Base-by-base conservation (phyloP, 2,329 filamentous ascomycete species). In the Fusarium tuaranense region DNA sequence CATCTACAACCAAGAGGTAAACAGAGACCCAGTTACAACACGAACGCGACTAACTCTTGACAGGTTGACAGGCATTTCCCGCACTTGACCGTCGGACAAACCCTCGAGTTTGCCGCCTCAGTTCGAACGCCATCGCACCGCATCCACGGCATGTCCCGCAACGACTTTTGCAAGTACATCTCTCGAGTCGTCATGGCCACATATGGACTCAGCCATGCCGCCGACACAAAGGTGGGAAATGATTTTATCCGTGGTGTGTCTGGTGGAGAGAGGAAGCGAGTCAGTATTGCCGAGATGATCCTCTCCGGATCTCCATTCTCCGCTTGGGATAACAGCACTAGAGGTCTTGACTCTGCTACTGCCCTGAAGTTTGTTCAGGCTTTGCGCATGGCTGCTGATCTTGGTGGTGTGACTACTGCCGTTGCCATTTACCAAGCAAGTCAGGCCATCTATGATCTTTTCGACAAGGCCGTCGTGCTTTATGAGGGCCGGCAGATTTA, bases 401-500 rank as follows among this genome's bases (percentile, higher is more conserved):
- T 94, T 74, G 87, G 88, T 1, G 84, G 88, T 16, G 88, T 88
- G 1, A 88, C 92, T 1, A 90, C 91, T 1, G 85, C 89, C 1
- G 91, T 95, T 4, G 91, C 93, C 12, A 89, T 95, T 10, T 94
- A 94, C 71, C 93, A 95, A 78, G 92, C 93, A 8, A 90, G 89
- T 20, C 91, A 93, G 77, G 84, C 88, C 44, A 92, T 92, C 38
- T 94, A 93, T 78, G 91, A 94, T 39, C 83, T 91, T 18, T 95
- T 96, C 76, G 93, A 96, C 83, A 95, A 95, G 80, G 90, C 89
- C 0, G 87, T 91, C 0, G 92, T 96, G 0, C 84, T 95, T 0
- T 95, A 95, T 78, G 92, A 95, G 78, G 94, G 94, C 1, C 88
- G 92, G 0, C 89, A 95, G 78, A 95, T 95, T 71, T 96, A 91